Base-by-base conservation (phyloP, 371 early-diverging fungal species). In the Mortierella sp. region DNA sequence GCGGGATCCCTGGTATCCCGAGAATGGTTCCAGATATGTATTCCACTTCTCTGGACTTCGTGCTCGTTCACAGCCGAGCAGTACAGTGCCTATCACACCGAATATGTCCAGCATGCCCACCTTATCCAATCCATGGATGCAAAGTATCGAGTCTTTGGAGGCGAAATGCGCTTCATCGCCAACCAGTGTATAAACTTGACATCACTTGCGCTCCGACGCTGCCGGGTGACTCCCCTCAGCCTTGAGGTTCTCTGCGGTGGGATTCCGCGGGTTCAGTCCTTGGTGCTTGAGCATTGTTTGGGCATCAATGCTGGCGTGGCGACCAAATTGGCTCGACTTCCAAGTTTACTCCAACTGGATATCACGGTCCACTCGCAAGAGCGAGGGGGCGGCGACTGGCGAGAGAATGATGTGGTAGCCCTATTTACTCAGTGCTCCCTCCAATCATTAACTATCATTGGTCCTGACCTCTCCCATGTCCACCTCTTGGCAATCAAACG, bases 111-210 rank as follows among this genome's bases (percentile, higher is more conserved):
- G 11, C 66, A 75, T 52, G 75, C 71, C 6, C 60, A 51, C 7
- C 43, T 75, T 18, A 63, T 75, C 26, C 66, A 52, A 14, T 12
- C 53, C 43, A 58, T 75, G 51, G 67, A 75, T 4, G 75, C 75
- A 15, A 57, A 64, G 56, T 37, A 46, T n/a, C 57, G 75, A 7
- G 56, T 75, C 5, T 66, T 70, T 19, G 71, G 75, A 11, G 52
- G 64, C 16, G 75, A 75, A 5, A 64, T 67, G 67, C 70, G 75
- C 19, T 75, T 70, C 28, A 64, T 75, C 29, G 70, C 75, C 19
- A 66, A 75, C 14, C 70, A 67, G 23, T 75, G 75, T 57, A 30
- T 51, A 44, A 66, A 75, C 29, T 60, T 75, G 18, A 23, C 25
- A 14, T 37, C 57, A 1, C 68, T 75, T 43, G 51, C 58, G 7